A percentile compares a stretch with the other conserved stretches of the same genome.
Conservation (phyloP, 768 basidiomycete genomes). For the Amyloporia xantha region DNA sequence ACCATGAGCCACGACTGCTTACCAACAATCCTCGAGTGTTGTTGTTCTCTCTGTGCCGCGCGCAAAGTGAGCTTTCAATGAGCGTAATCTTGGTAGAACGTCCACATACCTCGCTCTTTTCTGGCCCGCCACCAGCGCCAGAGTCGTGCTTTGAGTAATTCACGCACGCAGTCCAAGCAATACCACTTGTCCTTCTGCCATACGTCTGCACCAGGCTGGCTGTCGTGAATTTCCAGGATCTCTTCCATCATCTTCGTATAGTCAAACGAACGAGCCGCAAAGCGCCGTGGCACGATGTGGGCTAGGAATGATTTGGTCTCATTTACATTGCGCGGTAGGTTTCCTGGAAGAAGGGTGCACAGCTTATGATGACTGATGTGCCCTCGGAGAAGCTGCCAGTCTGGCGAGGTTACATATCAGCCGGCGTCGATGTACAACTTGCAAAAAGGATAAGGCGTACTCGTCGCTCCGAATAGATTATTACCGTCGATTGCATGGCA, state of each 20-base stretch:
- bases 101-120: not conserved
- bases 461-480: not conserved
- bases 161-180: constrained; percentile 17
- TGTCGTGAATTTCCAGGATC: not conserved
- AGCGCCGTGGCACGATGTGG: not conserved
- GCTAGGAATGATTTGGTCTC: not conserved
- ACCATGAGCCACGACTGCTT: too few relatives aligned
- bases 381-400: not conserved
- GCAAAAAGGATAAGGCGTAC: not conserved
- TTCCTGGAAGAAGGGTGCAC: not conserved
- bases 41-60: not conserved
- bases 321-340: not conserved
- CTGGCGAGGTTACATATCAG: not conserved
- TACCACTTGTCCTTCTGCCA: constrained; percentile 23
- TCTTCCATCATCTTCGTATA: not conserved
- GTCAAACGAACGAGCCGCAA: not conserved
- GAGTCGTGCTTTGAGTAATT: constrained; percentile 13
- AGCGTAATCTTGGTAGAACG: too few relatives aligned
- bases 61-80: too few relatives aligned
- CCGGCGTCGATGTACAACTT: not conserved
- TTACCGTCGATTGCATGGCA: not conserved
- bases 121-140: constrained; percentile 13
- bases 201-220: not conserved
- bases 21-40: not conserved
- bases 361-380: not conserved